Percentiles rank a stretch among this genome's conserved stretches.
These are phyloP conservation scores for Nigrograna mackinnonii DNA, from an alignment of 2,329 filamentous ascomycete genomes.

Conservation along the genomic window DNA sequence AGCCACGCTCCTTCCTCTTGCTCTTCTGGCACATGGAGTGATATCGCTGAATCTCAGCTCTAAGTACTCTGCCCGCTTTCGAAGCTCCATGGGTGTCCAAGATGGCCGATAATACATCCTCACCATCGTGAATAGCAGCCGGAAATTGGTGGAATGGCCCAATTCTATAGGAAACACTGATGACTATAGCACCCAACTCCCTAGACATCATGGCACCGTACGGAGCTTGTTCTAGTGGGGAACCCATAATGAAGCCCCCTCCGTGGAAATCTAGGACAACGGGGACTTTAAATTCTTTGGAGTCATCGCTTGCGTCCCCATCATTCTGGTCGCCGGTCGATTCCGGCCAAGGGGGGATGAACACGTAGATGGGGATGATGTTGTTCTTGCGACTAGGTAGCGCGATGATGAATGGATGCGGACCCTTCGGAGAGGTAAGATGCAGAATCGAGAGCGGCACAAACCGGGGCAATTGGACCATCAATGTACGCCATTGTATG, in stretches of 20 bases:
- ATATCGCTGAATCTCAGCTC: conserved; percentile 38
- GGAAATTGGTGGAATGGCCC: conserved; percentile 52
- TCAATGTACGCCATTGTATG: conserved; percentile 41
- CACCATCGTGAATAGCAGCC: conserved; percentile 51
- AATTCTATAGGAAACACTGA: conserved; percentile 53
- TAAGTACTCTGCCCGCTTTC: conserved; percentile 35
- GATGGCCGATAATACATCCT: conserved; percentile 49
- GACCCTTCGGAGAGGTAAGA: conserved; percentile 43
- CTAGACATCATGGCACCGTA: conserved; percentile 52
- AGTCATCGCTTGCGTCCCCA: conserved; percentile 16
- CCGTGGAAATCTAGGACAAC: conserved; percentile 49
- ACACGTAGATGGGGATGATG: conserved; percentile 46
- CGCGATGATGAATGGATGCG: conserved; percentile 46
- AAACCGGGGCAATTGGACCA: conserved; percentile 41
- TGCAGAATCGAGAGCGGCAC: conserved; percentile 40
- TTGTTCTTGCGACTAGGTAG: conserved; percentile 42
- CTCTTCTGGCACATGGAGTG: conserved; percentile 28
- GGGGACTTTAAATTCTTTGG: conserved; percentile 39
- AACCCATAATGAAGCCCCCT: conserved; percentile 49
- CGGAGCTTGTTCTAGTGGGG: conserved; percentile 48
- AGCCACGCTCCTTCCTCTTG: conserved; percentile 18
- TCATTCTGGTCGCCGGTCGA: conserved; percentile 22
- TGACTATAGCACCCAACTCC: conserved; percentile 46
- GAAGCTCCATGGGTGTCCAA: conserved; percentile 38
- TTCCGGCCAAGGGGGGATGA: conserved; percentile 42